Conservation (phyloP, 139 green algal species). For the Microglena sp. region DNA sequence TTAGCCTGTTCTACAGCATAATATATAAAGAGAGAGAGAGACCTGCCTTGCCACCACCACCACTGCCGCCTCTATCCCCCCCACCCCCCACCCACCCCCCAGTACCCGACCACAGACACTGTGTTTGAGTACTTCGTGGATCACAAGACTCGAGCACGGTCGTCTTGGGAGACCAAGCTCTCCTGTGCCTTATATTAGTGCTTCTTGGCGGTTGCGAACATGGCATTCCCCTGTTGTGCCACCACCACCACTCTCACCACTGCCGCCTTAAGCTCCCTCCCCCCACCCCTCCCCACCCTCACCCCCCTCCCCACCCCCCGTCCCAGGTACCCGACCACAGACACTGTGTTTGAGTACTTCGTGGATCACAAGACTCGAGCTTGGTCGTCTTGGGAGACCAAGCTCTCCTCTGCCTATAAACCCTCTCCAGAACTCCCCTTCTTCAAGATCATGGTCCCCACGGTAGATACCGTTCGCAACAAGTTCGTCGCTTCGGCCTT, state of each 20-base stretch:
- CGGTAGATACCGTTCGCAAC: constrained; percentile 62
- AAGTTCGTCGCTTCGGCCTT: constrained; percentile 40
- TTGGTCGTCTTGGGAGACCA: constrained; percentile 63
- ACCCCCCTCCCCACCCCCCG: neutral
- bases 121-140: constrained; percentile 77
- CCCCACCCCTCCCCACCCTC: neutral
- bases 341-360: constrained; percentile 76
- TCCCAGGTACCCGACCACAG: constrained; percentile 41
- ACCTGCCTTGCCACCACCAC: too few relatives aligned
- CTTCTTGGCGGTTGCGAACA: too few relatives aligned
- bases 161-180: constrained; percentile 63
- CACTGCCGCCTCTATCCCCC: too few relatives aligned
- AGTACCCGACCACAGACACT: constrained; percentile 53
- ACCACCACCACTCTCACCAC: too few relatives aligned
- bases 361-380: constrained; percentile 44
- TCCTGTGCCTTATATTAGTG: constrained; percentile 18
- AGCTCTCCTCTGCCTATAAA: constrained; percentile 48
- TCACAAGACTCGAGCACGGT: constrained; percentile 42
- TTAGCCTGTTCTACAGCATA: too few relatives aligned
- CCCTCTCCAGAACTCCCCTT: constrained; percentile 53
- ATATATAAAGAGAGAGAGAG: too few relatives aligned
- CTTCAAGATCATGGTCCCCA: constrained; percentile 64
- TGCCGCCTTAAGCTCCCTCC: too few relatives aligned
- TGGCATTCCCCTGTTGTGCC: too few relatives aligned
- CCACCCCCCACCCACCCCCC: too few relatives aligned